A percentile compares a stretch with the other conserved stretches of the same genome.
These are phyloP conservation scores for Fragilariopsis cylindrus DNA, from an alignment of 108 stramenopile genomes.

Conservation along the genomic window DNA sequence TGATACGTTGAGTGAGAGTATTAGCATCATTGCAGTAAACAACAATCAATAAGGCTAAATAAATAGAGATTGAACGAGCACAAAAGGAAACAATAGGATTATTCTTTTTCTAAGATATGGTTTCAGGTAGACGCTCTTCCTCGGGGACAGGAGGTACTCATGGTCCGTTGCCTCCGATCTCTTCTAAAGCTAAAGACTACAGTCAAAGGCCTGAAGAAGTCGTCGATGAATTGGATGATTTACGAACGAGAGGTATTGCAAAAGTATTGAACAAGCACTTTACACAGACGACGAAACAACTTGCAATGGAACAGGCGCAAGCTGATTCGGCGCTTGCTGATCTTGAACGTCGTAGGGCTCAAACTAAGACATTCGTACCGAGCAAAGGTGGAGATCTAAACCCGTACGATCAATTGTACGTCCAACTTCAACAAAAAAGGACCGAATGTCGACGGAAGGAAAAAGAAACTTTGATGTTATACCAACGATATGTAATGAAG, in stretches of 20 bases:
- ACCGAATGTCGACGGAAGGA: slow-evolving; percentile 54
- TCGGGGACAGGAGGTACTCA: neutral
- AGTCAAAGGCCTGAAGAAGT: slow-evolving; percentile 30
- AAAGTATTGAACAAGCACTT: slow-evolving; percentile 66
- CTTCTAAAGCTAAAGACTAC: slow-evolving; percentile 44
- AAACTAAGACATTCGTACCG: slow-evolving; percentile 31
- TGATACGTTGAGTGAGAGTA: no score
- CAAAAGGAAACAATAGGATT: neutral
- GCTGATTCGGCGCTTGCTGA: slow-evolving; percentile 57
- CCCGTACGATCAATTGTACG: slow-evolving; percentile 40
- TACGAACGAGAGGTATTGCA: slow-evolving; percentile 56
- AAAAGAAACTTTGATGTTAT: slow-evolving; percentile 51
- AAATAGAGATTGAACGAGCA: neutral
- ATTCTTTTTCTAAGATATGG: neutral
- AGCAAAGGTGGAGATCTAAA: slow-evolving; percentile 41
- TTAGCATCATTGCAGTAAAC: no score
- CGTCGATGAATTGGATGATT: slow-evolving; percentile 51
- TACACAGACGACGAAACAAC: slow-evolving; percentile 45
- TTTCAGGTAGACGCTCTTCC: slow-evolving; percentile 5
- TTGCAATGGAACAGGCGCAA: slow-evolving; percentile 53
- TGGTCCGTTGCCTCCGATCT: slow-evolving; percentile 27
- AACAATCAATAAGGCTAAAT: neutral
- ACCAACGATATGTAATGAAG: slow-evolving; percentile 56
- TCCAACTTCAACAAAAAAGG: slow-evolving; percentile 40
- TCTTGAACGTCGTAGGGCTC: slow-evolving; percentile 43